Base-by-base conservation (phyloP, 1,139 yeast species). In the Nakaseomyces glabratus region DNA sequence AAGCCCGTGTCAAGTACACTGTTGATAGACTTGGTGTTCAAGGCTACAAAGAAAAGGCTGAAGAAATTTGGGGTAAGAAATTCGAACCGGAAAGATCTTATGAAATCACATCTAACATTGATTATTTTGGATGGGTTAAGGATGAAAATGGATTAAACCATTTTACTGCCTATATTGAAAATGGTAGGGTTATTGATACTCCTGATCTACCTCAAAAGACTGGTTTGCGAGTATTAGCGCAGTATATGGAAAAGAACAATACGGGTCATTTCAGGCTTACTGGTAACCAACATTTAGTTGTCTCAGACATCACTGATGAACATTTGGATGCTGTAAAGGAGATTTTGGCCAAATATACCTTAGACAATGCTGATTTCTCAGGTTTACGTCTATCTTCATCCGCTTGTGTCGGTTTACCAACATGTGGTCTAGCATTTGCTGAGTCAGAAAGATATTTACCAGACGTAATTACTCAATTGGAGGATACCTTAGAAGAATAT, bases 401-500 rank as follows among this genome's bases (percentile, higher is more conserved):
- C 24, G 94, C 97, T 0, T 90, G 98, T 73, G 98, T 90, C 40
- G 96, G 96, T 2, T 80, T 90, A 74, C 98, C 98, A 48, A 90
- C 97, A 2, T 90, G 98, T 76, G 97, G 97, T 47, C 73, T 88
- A 55, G 97, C 97, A 14, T 86, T 90, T 96, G 97, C 98, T 17
- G 98, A 90, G 65, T 81, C 94, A 31, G 98, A 90, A 66, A 77
- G 98, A 57, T 90, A 85, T 60, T 68, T 90, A 50, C 98, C 98
- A 8, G 76, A 69, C 38, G 71, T 90, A 49, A 74, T 90, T 47
- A 62, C 78, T 45, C 84, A 85, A 62, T 66, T 90, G 42, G 98
- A 90, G 61, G 73, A 66, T 10, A 76, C 86, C 6, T 68, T 90
- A 43, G 97, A 88, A 61, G 95, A 86, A 52, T 77, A 77, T 46